These are phyloP conservation scores for Iberis pinnata DNA, from an alignment of 345 rosid genomes.

Conservation along the genomic window DNA sequence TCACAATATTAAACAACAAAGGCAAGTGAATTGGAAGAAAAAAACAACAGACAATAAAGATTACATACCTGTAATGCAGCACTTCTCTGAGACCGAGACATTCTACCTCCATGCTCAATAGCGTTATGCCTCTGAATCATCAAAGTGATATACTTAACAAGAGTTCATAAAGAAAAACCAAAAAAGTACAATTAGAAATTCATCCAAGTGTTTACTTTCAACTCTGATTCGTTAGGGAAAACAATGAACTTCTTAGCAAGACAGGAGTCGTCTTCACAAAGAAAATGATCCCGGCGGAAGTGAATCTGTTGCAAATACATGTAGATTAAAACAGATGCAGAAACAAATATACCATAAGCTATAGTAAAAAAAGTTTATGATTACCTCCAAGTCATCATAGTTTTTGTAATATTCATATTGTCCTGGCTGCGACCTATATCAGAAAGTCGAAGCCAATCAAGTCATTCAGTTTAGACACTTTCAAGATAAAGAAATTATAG, in stretches of 20 bases:
- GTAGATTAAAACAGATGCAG: constrained; percentile 6
- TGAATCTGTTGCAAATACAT: constrained; percentile 55
- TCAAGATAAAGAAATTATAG: neutral
- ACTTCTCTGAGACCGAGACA: constrained; percentile 89
- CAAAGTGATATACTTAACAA: neutral
- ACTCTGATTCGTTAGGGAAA: constrained; percentile 74
- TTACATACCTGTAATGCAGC: constrained; percentile 82
- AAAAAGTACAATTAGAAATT: neutral
- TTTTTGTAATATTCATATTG: constrained; percentile 79
- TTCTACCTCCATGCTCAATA: constrained; percentile 85
- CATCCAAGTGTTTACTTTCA: constrained; percentile 54
- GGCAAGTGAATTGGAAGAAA: neutral
- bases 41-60: neutral
- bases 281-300: constrained; percentile 76
- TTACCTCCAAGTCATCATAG: constrained; percentile 87
- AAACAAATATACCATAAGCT: neutral
- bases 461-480: neutral
- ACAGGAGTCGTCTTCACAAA: constrained; percentile 92
- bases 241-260: constrained; percentile 85
- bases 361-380: neutral
- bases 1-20: constrained; percentile 10
- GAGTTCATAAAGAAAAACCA: neutral
- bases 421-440: constrained; percentile 81
- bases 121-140: constrained; percentile 76
- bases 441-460: constrained; percentile 1